These are phyloP conservation scores for Trifolium pratense DNA, from an alignment of 306 rosid genomes.

Conservation along the genomic window DNA sequence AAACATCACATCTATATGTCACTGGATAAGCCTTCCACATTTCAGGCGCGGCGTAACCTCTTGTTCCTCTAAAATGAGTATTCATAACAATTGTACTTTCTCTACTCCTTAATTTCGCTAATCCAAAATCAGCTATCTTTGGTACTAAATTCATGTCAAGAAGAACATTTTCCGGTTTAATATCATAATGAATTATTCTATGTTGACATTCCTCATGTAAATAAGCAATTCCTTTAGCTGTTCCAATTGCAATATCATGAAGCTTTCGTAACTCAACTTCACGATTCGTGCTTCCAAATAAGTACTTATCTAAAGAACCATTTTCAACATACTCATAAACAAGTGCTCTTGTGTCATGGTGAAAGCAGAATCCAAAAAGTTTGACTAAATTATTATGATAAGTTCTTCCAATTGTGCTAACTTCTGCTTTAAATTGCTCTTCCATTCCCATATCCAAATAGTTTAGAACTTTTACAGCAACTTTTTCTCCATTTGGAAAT, in stretches of 20 bases:
- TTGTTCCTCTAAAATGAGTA: slow-evolving; percentile 52
- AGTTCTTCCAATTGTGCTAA: slow-evolving; percentile 61
- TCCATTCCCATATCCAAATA: slow-evolving; percentile 44
- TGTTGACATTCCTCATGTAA: slow-evolving; percentile 55
- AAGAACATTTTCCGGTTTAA: slow-evolving; percentile 54
- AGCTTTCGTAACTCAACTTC: slow-evolving; percentile 45
- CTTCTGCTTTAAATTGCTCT: slow-evolving; percentile 57
- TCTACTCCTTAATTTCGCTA: slow-evolving; percentile 50
- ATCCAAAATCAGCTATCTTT: slow-evolving; percentile 55
- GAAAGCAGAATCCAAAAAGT: slow-evolving; percentile 58
- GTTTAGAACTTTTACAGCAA: slow-evolving; percentile 58
- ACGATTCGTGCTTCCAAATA: slow-evolving; percentile 39
- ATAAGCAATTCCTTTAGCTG: slow-evolving; percentile 56
- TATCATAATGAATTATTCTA: slow-evolving; percentile 53
- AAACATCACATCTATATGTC: slow-evolving; percentile 50
- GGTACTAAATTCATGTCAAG: slow-evolving; percentile 48
- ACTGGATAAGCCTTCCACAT: slow-evolving; percentile 50
- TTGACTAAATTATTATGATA: slow-evolving; percentile 52
- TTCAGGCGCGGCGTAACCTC: slow-evolving; percentile 61
- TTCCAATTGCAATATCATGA: slow-evolving; percentile 52
- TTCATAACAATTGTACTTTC: slow-evolving; percentile 29
- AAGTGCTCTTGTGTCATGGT: slow-evolving; percentile 46
- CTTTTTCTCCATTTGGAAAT: slow-evolving; percentile 43
- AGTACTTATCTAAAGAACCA: slow-evolving; percentile 46
- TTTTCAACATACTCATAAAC: slow-evolving; percentile 51